Base-by-base conservation (phyloP, 257 asterid genomes). In the Fraxinus anomala region DNA sequence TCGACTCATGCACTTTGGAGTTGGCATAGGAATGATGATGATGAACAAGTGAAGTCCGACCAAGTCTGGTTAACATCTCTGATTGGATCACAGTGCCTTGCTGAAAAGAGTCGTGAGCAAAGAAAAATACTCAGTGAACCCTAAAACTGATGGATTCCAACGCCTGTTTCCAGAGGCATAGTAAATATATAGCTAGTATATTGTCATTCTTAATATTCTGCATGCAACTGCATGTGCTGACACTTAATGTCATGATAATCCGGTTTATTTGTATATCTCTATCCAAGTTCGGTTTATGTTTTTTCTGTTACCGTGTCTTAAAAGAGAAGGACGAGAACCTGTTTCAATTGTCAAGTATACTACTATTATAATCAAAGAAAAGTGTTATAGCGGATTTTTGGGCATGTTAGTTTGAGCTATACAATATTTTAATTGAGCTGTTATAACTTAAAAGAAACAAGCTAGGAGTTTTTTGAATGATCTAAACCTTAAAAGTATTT, bases 11-110 rank as follows among this genome's bases (percentile, higher is more conserved):
- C 98, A 8, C 89, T 83, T 63, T 96, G 99, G 99, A 94, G 95
- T 70, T 93, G 99, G 98, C 97, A 96, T 42, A 83, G 97, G 84
- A 96, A 93, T 66, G 97, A 89, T 21, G 97, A 92, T 17, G 98
- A 94, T 26, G 96, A 94, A 77, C 87, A 88, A 12, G 96, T 92
- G 72, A 88, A 80, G 67, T 92, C 96, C 1, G 98, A 94, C 88
- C 87, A 92, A 70, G 92, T 86, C 30, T 89, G 91, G 91, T 51
- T 94, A 44, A 91, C 90, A 69, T 89, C 97, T 10, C 87, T 88
- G 31, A 39, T 63, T 63, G 82, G 88, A 79, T 84, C 96, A 30
- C 86, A 88, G 3, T 94, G 98, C 82, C 82, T 84, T 5, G 78
- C 79, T 34, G 72, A 77, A 73, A 80, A 82, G 80, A 74, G 76